phyloP scores from a whole-genome alignment of 2,329 filamentous ascomycete genomes.

The Xylaria sp. region DNA sequence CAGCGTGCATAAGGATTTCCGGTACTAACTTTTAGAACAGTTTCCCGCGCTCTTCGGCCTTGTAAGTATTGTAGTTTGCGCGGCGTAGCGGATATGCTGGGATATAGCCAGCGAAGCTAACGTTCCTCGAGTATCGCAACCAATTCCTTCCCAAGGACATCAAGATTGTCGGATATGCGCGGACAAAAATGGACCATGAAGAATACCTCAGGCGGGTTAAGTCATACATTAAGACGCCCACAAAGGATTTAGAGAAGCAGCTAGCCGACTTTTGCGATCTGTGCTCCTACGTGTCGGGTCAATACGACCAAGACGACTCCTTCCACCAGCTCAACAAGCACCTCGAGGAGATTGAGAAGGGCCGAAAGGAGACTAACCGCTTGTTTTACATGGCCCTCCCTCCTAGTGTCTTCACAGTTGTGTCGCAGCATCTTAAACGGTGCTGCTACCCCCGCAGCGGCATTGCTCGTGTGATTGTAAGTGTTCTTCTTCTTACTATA shows the following conservation, averaged over 20 bases:
- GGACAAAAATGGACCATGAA: slow-evolving; percentile 98
- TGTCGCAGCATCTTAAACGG: slow-evolving; percentile 96
- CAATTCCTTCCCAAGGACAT: slow-evolving; percentile 98
- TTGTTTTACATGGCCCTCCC: slow-evolving; percentile 99
- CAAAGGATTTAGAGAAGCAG: slow-evolving; percentile 96
- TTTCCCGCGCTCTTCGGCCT: slow-evolving; percentile 98
- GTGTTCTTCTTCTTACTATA: slow-evolving; percentile 49
- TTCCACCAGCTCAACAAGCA: slow-evolving; percentile 89
- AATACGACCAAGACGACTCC: slow-evolving; percentile 97
- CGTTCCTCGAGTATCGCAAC: slow-evolving; percentile 81
- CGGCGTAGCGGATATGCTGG: slow-evolving; percentile 4
- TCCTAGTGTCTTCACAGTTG: slow-evolving; percentile 96
- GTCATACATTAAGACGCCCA: slow-evolving; percentile 98
- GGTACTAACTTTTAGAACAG: slow-evolving; percentile 56
- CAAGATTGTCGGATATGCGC: slow-evolving; percentile 97
- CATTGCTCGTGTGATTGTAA: slow-evolving; percentile 92
- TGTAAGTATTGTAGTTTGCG: slow-evolving; percentile 68
- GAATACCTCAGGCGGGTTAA: slow-evolving; percentile 95
- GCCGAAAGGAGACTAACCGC: slow-evolving; percentile 84
- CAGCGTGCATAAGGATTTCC: slow-evolving; percentile 30
- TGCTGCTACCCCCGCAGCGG: slow-evolving; percentile 95
- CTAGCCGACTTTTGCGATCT: slow-evolving; percentile 87
- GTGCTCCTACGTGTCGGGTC: slow-evolving; percentile 95
- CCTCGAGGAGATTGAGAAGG: slow-evolving; percentile 85
- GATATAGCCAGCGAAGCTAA: slow-evolving; percentile 39